phyloP scores from a whole-genome alignment of 2,329 filamentous ascomycete species.

The Plectosphaerella cucumerina region DNA sequence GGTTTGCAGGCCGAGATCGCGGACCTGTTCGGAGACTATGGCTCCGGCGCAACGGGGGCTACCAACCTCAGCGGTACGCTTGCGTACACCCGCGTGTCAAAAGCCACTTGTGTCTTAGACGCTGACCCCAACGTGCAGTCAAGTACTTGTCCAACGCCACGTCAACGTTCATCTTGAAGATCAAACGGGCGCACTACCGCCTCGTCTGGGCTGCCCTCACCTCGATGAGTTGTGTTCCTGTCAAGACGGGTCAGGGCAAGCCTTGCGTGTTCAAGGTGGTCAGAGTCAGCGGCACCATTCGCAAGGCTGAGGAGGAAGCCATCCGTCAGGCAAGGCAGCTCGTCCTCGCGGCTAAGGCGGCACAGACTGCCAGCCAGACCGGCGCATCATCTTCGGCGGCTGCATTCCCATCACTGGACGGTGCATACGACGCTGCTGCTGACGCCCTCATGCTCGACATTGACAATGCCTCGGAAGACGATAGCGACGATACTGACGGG shows the following conservation, averaged over 20 bases:
- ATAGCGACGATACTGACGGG: constrained; percentile 41
- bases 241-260: constrained; percentile 42
- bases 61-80: constrained; percentile 58
- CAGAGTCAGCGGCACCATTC: constrained; percentile 87
- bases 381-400: constrained; percentile 3
- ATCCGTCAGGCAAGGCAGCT: constrained; percentile 71
- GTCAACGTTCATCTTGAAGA: constrained; percentile 86
- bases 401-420: constrained; percentile 4
- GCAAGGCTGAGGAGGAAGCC: constrained; percentile 86
- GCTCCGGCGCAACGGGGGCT: constrained; percentile 67
- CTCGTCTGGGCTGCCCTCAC: constrained; percentile 88
- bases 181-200: constrained; percentile 76
- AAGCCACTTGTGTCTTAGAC: constrained; percentile 1
- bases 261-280: constrained; percentile 80
- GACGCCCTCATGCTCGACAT: constrained; percentile 37
- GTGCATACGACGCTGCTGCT: constrained; percentile 61
- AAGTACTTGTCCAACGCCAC: constrained; percentile 93
- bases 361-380: constrained; percentile 15
- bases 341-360: constrained; percentile 59
- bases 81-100: background rate
- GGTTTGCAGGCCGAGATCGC: constrained; percentile 68
- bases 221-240: constrained; percentile 68
- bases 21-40: constrained; percentile 83
- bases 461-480: constrained; percentile 33
- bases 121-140: constrained; percentile 51